A percentile compares a stretch with the other conserved stretches of the same genome.
Evolutionary conservation across 1,284 basidiomycete genomes (phyloP).

Genomic region (Cutaneotrichosporon cyanovorans): DNA sequence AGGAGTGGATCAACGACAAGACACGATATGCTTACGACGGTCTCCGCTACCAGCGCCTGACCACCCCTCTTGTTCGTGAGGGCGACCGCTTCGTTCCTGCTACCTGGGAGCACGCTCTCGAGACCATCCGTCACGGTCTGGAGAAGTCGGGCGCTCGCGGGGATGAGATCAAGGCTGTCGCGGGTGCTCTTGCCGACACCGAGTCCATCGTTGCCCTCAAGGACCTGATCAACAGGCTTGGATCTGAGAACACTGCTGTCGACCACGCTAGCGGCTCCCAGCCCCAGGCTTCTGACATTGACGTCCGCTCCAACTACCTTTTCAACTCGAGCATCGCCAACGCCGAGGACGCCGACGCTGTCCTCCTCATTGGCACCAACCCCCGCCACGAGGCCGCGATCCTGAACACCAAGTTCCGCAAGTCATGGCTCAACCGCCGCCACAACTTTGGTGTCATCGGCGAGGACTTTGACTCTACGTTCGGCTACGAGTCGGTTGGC

Average conservation of each 20-base stretch:
- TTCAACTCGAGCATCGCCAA: conserved; percentile 94
- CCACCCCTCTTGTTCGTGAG: conserved; percentile 81
- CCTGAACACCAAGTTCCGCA: conserved; percentile 92
- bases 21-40: conserved; percentile 95
- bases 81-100: conserved; percentile 88
- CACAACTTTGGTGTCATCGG: conserved; percentile 86
- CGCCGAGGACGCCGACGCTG: conserved; percentile 83
- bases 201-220: conserved; percentile 90
- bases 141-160: conserved; percentile 71
- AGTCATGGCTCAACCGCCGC: conserved; percentile 79
- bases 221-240: conserved; percentile 86
- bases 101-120: conserved; percentile 86
- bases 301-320: conserved; percentile 91
- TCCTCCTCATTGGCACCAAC: conserved; percentile 93
- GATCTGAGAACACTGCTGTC: conserved; percentile 86
- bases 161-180: conserved; percentile 95
- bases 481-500: conserved; percentile 89
- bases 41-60: conserved; percentile 89
- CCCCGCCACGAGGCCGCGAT: conserved; percentile 96
- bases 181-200: conserved; percentile 86
- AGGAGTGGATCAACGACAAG: conserved; percentile 99
- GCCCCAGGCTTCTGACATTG: conserved; percentile 70
- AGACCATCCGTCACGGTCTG: conserved; percentile 72
- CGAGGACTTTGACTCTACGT: conserved; percentile 83
- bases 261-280: conserved; percentile 65